phyloP scores from a whole-genome alignment of 2,329 filamentous ascomycete species.

The Dryadomyces sulphureus region DNA sequence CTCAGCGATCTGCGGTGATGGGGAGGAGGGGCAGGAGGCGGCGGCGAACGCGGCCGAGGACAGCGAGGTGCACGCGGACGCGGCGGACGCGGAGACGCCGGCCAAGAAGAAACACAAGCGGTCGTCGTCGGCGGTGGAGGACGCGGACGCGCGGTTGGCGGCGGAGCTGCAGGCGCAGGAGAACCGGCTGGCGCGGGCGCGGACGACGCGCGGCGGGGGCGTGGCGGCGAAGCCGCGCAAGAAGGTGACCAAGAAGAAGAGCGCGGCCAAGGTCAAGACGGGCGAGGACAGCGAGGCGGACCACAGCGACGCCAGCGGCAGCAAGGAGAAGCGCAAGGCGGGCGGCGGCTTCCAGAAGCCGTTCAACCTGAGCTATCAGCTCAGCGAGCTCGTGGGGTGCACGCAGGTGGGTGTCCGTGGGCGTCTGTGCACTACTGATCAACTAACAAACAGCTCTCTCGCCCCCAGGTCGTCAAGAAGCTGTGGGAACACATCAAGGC shows the following conservation, averaged over 20 bases:
- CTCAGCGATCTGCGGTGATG: constrained; percentile 16
- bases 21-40: constrained; percentile 17
- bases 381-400: constrained; percentile 57
- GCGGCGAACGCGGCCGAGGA: constrained; percentile 15
- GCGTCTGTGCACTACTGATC: neutral
- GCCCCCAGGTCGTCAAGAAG: constrained; percentile 89
- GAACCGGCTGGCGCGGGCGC: constrained; percentile 51
- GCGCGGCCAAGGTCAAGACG: constrained; percentile 55
- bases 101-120: constrained; percentile 55
- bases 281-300: constrained; percentile 65
- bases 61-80: constrained; percentile 26
- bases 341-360: constrained; percentile 89
- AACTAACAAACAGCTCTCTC: constrained; percentile 65
- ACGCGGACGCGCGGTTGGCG: constrained; percentile 76
- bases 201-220: constrained; percentile 64
- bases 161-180: constrained; percentile 86
- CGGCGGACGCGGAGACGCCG: constrained; percentile 19
- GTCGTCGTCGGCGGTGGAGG: constrained; percentile 38
- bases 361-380: constrained; percentile 55
- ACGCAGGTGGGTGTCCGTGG: constrained; percentile 36
- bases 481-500: constrained; percentile 92
- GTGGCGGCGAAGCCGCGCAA: constrained; percentile 46
- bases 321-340: constrained; percentile 62
- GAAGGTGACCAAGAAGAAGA: constrained; percentile 60
- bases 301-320: constrained; percentile 37